These are phyloP conservation scores for Rosa chinensis DNA, from an alignment of 306 rosid species.

Conservation along the genomic window DNA sequence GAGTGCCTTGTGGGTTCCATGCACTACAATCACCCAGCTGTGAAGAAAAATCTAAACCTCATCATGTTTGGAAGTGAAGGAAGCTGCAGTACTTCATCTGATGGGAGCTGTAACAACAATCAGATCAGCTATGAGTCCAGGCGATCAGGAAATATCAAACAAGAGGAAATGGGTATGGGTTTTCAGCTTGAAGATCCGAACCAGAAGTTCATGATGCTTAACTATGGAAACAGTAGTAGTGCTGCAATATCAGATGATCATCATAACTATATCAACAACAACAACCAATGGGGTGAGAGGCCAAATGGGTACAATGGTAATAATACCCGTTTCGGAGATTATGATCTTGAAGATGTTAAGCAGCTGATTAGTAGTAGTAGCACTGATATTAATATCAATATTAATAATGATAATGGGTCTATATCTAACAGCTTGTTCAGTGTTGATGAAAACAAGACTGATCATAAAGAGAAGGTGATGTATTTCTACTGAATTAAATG, in stretches of 20 bases:
- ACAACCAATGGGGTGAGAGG: conserved; percentile 41
- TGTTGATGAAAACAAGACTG: conserved; percentile 53
- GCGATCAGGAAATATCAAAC: conserved; percentile 31
- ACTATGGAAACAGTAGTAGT: conserved; percentile 20
- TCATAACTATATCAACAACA: conserved; percentile 8
- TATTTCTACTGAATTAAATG: conserved; percentile 37
- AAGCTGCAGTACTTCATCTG: conserved; percentile 71
- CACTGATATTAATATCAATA: conserved; percentile 16
- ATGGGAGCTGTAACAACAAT: conserved; percentile 55
- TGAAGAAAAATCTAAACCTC: conserved; percentile 32
- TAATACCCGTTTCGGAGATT: conserved; percentile 16
- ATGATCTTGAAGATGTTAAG: conserved; percentile 51
- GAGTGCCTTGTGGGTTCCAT: conserved; percentile 36
- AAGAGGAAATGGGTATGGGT: conserved; percentile 42
- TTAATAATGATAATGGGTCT: conserved; percentile 2
- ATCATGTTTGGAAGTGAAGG: conserved; percentile 65
- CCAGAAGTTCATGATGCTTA: conserved; percentile 31
- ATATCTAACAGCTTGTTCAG: conserved; percentile 27
- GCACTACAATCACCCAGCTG: conserved; percentile 31
- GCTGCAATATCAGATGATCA: conserved; percentile 10
- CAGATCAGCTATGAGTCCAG: conserved; percentile 37
- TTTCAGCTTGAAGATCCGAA: conserved; percentile 35
- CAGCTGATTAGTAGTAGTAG: conserved; percentile 40
- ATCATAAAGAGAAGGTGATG: conserved; percentile 41
- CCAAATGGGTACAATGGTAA: conserved; percentile 19